A percentile compares a stretch with the other conserved stretches of the same genome.
Conservation (phyloP, 768 basidiomycete genomes). For the Nevesoporus exiguus region DNA sequence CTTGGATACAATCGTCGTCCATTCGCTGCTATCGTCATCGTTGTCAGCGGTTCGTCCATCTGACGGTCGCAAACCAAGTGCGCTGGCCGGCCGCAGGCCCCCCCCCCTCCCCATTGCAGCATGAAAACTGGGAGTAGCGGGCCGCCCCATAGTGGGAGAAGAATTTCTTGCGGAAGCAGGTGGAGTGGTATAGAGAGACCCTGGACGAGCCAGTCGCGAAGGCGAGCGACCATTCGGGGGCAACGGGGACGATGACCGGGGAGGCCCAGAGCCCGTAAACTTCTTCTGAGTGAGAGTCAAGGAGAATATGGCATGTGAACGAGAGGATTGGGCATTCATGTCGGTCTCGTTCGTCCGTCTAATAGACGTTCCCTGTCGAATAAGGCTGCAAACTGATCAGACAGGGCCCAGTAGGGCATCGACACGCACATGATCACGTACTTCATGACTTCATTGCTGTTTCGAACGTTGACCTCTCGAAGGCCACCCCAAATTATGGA, state of each 20-base stretch:
- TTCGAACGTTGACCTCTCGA: constrained; percentile 86
- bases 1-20: constrained; percentile 89
- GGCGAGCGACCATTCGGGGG: constrained; percentile 71
- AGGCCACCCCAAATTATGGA: constrained; percentile 97
- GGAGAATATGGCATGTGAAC: constrained; percentile 99
- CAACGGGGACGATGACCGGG: constrained; percentile 74
- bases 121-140: constrained; percentile 76
- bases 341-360: constrained; percentile 95
- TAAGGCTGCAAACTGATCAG: constrained; percentile 52
- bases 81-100: constrained; percentile 70
- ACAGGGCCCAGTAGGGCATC: constrained; percentile 11
- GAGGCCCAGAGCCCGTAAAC: constrained; percentile 64
- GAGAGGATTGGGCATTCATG: constrained; percentile 98
- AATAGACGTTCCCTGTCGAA: constrained; percentile 86
- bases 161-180: constrained; percentile 45
- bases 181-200: constrained; percentile 59
- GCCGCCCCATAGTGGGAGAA: constrained; percentile 76
- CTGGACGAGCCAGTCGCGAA: constrained; percentile 79
- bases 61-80: constrained; percentile 64
- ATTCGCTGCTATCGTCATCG: constrained; percentile 74
- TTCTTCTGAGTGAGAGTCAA: constrained; percentile 91
- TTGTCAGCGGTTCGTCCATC: constrained; percentile 37
- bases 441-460: constrained; percentile 88
- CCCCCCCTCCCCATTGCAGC: constrained; percentile 69
- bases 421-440: constrained; percentile 40